These are phyloP conservation scores for Acacia melanoxylon DNA, from an alignment of 306 rosid species.

Conservation along the genomic window DNA sequence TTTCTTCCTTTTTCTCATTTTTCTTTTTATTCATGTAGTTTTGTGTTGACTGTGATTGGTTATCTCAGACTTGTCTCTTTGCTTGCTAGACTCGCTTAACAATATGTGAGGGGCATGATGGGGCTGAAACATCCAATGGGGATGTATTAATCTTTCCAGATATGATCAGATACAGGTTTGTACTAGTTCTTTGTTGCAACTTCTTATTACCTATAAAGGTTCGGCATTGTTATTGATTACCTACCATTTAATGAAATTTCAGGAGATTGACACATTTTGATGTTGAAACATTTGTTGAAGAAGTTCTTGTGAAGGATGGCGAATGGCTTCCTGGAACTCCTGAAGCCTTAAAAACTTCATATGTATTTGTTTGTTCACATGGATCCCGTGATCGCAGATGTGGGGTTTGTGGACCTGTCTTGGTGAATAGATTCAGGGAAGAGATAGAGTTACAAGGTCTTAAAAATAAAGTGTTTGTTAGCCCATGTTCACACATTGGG, in stretches of 20 bases:
- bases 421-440: not conserved
- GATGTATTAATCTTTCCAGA: conserved; percentile 5
- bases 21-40: not conserved
- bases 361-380: not conserved
- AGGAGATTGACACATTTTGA: conserved; percentile 8
- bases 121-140: conserved; percentile 1
- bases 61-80: not conserved
- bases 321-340: conserved; percentile 9
- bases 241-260: not conserved
- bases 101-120: conserved; percentile 1
- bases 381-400: not conserved
- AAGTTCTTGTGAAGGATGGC: not conserved
- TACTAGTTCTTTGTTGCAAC: not conserved
- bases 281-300: conserved; percentile 12
- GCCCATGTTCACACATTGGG: not conserved
- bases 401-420: conserved; percentile 6
- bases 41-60: not conserved
- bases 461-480: not conserved
- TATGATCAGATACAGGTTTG: not conserved
- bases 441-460: not conserved
- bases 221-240: not conserved
- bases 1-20: not conserved
- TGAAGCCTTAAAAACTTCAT: not conserved
- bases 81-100: not conserved
- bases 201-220: not conserved